Percentiles rank a stretch among this genome's conserved stretches.
phyloP scores from a whole-genome alignment of 805 yeast genomes.

The Dipodascus albidus region DNA sequence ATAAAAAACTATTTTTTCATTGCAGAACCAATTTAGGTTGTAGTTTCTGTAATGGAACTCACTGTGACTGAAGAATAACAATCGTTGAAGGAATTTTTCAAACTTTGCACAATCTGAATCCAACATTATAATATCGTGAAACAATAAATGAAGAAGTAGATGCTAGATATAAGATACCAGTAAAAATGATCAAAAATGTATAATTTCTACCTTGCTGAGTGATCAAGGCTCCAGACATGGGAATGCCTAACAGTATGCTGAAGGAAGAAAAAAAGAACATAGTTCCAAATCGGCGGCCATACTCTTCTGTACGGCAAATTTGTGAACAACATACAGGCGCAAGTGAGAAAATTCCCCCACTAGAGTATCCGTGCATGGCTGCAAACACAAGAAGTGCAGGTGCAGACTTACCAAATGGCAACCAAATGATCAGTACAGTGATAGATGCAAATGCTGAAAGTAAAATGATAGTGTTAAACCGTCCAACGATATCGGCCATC shows the following conservation, averaged over 20 bases:
- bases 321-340: constrained; percentile 51
- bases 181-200: constrained; percentile 4
- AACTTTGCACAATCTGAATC: background rate
- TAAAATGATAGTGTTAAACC: constrained; percentile 39
- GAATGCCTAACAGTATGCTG: constrained; percentile 36
- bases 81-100: background rate
- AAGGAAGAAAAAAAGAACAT: constrained; percentile 48
- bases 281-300: constrained; percentile 45
- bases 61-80: too few species aligned
- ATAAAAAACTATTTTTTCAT: too few species aligned
- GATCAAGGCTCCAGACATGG: constrained; percentile 39
- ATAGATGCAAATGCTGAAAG: constrained; percentile 24
- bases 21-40: too few species aligned
- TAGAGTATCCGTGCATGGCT: constrained; percentile 40
- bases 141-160: background rate
- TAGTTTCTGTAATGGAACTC: too few species aligned
- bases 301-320: constrained; percentile 43
- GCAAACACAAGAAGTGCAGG: constrained; percentile 35
- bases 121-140: constrained; percentile 1
- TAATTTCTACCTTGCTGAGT: constrained; percentile 7
- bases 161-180: constrained; percentile 5
- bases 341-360: constrained; percentile 45
- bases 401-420: constrained; percentile 29
- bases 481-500: constrained; percentile 36
- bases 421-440: constrained; percentile 31